phyloP scores from a whole-genome alignment of 768 basidiomycete genomes.

The Boletus bicolor region DNA sequence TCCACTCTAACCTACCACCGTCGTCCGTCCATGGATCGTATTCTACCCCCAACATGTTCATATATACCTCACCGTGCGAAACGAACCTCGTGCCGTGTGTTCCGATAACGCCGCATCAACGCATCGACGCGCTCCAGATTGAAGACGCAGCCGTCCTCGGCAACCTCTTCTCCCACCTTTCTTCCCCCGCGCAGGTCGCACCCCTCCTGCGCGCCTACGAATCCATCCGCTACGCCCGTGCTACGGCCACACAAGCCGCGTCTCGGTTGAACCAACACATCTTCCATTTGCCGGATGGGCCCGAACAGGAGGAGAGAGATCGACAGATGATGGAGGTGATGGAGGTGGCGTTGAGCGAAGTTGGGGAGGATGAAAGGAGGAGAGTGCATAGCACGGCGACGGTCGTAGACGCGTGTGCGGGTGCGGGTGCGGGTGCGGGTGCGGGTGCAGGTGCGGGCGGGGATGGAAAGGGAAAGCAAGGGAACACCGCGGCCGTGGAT shows the following conservation, averaged over 20 bases:
- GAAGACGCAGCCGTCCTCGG: constrained; percentile 43
- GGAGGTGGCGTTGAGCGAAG: constrained; percentile 35
- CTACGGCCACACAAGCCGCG: constrained; percentile 46
- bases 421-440: background rate
- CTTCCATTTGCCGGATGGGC: constrained; percentile 57
- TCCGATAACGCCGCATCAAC: background rate
- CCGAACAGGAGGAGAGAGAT: constrained; percentile 50
- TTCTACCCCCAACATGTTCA: background rate
- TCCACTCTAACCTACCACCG: background rate
- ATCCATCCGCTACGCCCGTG: constrained; percentile 46
- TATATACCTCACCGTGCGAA: background rate
- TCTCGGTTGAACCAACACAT: constrained; percentile 49
- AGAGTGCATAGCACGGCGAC: constrained; percentile 14
- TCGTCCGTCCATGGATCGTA: background rate
- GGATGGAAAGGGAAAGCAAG: background rate
- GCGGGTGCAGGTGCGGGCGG: background rate
- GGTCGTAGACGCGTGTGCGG: background rate
- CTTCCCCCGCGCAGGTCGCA: constrained; percentile 39
- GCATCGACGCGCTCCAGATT: constrained; percentile 18
- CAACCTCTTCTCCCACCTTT: constrained; percentile 47
- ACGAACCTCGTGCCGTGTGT: background rate
- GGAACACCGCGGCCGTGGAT: background rate
- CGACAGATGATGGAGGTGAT: constrained; percentile 48
- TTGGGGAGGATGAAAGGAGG: constrained; percentile 5
- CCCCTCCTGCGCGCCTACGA: constrained; percentile 52